Evolutionary conservation across 768 basidiomycete species (phyloP).

Genomic region (Multifurca ochricompacta): DNA sequence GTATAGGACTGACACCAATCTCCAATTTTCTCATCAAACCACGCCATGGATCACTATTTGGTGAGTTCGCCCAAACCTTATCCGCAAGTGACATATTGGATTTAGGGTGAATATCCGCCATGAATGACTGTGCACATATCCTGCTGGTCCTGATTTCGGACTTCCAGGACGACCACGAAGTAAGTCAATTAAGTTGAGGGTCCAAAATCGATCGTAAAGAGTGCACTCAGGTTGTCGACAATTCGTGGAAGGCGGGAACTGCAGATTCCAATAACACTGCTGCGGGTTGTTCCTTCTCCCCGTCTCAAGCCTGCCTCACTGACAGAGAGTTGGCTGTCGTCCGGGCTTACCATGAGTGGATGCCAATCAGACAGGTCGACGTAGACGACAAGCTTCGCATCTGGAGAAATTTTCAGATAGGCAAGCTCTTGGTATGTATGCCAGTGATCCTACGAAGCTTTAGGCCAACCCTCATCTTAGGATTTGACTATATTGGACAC

Average conservation of each 20-base stretch:
- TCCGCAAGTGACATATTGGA: background rate
- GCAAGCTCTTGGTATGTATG: slow-evolving; percentile 39
- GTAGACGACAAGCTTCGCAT: slow-evolving; percentile 49
- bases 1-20: slow-evolving; percentile 45
- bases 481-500: slow-evolving; percentile 59
- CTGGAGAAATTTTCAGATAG: slow-evolving; percentile 58
- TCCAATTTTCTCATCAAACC: slow-evolving; percentile 40
- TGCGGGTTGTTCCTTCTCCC: slow-evolving; percentile 42
- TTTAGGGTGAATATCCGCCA: background rate
- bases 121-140: background rate
- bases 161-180: slow-evolving; percentile 45
- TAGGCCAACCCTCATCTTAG: slow-evolving; percentile 1
- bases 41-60: slow-evolving; percentile 53
- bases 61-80: too few species aligned
- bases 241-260: slow-evolving; percentile 50
- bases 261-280: slow-evolving; percentile 48
- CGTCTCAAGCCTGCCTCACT: slow-evolving; percentile 49
- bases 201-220: background rate
- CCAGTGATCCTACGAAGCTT: background rate
- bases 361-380: slow-evolving; percentile 52
- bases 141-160: background rate
- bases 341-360: slow-evolving; percentile 54
- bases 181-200: slow-evolving; percentile 13
- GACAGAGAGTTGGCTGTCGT: slow-evolving; percentile 53
- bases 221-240: slow-evolving; percentile 40